phyloP scores from a whole-genome alignment of 1,284 basidiomycete genomes.

The Papiliotrema fonsecae region DNA sequence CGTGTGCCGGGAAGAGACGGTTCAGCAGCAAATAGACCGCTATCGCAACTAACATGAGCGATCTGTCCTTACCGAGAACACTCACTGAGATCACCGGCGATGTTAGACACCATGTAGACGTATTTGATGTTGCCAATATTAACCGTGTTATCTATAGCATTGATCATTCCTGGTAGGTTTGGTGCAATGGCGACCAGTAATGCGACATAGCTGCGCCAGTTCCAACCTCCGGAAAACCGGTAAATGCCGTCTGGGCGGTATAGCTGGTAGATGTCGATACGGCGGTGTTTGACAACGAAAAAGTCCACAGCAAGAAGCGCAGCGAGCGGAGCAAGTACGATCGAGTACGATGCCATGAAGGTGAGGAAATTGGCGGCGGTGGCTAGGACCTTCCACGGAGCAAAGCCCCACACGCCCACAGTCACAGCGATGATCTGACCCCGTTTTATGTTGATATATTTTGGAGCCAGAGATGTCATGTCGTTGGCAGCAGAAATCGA shows the following conservation, averaged over 20 bases:
- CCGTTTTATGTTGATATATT: slow-evolving; percentile 67
- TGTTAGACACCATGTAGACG: slow-evolving; percentile 47
- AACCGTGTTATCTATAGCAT: slow-evolving; percentile 45
- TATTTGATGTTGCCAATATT: slow-evolving; percentile 58
- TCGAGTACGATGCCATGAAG: slow-evolving; percentile 42
- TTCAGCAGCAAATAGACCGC: slow-evolving; percentile 61
- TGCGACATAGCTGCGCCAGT: slow-evolving; percentile 56
- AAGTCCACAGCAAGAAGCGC: slow-evolving; percentile 36
- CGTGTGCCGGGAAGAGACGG: slow-evolving; percentile 57
- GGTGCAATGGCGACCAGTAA: slow-evolving; percentile 65
- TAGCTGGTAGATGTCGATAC: slow-evolving; percentile 36
- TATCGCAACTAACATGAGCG: slow-evolving; percentile 52
- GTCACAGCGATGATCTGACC: slow-evolving; percentile 69
- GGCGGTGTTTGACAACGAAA: slow-evolving; percentile 28
- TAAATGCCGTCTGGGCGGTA: slow-evolving; percentile 36
- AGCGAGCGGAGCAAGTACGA: slow-evolving; percentile 40
- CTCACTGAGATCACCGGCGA: slow-evolving; percentile 22
- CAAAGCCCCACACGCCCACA: slow-evolving; percentile 60
- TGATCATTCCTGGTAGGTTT: slow-evolving; percentile 61
- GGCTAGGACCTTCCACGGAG: slow-evolving; percentile 40
- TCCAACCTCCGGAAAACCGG: slow-evolving; percentile 55
- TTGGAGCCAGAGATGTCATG: slow-evolving; percentile 55
- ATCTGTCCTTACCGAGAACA: background rate
- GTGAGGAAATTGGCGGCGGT: slow-evolving; percentile 30
- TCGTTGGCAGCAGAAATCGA: slow-evolving; percentile 72